Evolutionary conservation across 768 basidiomycete species (phyloP), one percentile per base, ranked within the genome.

Genomic region (Daedaleopsis sinensis): DNA sequence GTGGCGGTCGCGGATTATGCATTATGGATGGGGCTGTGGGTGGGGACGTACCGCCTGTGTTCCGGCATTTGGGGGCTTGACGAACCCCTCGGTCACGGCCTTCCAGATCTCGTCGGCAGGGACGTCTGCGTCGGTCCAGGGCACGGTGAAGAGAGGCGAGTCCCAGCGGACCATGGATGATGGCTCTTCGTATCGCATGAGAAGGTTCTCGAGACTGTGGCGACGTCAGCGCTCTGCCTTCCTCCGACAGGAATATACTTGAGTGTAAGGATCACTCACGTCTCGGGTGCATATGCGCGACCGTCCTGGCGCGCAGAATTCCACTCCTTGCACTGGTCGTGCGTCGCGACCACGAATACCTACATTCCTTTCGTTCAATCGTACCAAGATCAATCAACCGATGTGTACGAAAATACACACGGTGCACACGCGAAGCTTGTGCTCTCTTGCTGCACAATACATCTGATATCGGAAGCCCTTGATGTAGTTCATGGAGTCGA

Each of bases 121-220:
- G 10, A 89, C 72, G 32, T 80, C 78, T 16, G 84, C 78, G 61
- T 94, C 93, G 32, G 84, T 81, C 84, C 89, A 93, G 5, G 87
- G 76, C 1, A 97, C 77, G 1, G 92, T 94, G 72, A 97, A 92
- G 44, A 98, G 82, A 0, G 97, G 96, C 0, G 96, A 92, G 73
- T 99, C 96, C 96, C 96, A 99, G 52, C 96, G 86, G n/a, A 93
- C 96, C 90, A 96, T 96, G 5, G 95, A 96, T 0, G 93, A 95
- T 0, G 97, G 97, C 68, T 98, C 97, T 76, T 99, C 97, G 67
- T 88, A 98, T 53, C 96, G 82, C 69, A 89, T 79, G 38, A 98
- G 74, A 3, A 99, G 84, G 72, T 94, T 95, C 49, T 94, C 91
- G 38, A 97, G 83, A 9, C 93, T 95, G 66, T 3, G 6, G 19